phyloP scores from a whole-genome alignment of 2,329 filamentous ascomycete genomes.

The Akanthomyces muscarius region DNA sequence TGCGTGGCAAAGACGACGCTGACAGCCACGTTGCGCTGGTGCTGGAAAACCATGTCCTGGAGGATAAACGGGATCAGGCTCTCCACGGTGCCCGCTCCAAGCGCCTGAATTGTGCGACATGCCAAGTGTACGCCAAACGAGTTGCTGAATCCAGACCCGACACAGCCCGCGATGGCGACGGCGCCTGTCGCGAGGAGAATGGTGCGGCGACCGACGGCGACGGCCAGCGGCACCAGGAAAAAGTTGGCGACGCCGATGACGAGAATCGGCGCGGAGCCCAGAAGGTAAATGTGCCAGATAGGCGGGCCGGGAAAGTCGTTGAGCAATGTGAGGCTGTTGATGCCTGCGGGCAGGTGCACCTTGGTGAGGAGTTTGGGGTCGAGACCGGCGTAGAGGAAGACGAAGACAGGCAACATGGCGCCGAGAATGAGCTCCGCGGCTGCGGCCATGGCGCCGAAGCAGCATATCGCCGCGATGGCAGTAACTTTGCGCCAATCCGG shows the following conservation, averaged over 20 bases:
- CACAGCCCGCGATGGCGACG: slow-evolving; percentile 32
- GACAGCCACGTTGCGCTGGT: slow-evolving; percentile 34
- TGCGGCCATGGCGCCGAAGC: slow-evolving; percentile 28
- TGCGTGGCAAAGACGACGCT: slow-evolving; percentile 28
- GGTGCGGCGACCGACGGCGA: slow-evolving; percentile 33
- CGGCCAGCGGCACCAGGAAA: slow-evolving; percentile 34
- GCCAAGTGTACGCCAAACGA: slow-evolving; percentile 29
- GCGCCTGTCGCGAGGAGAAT: slow-evolving; percentile 32
- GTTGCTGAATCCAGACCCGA: slow-evolving; percentile 33
- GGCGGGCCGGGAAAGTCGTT: slow-evolving; percentile 28
- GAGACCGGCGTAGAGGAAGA: slow-evolving; percentile 32
- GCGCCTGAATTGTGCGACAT: slow-evolving; percentile 31
- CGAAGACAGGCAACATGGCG: slow-evolving; percentile 30
- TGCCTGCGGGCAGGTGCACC: slow-evolving; percentile 21
- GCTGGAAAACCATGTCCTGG: slow-evolving; percentile 37
- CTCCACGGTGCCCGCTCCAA: slow-evolving; percentile 35
- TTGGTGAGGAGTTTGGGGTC: slow-evolving; percentile 13
- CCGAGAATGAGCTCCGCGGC: slow-evolving; percentile 24
- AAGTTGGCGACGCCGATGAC: slow-evolving; percentile 34
- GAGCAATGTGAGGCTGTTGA: slow-evolving; percentile 30
- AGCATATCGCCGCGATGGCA: slow-evolving; percentile 20
- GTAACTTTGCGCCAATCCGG: not conserved
- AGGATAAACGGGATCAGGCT: slow-evolving; percentile 35
- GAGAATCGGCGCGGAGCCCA: slow-evolving; percentile 33
- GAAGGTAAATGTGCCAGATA: slow-evolving; percentile 27